phyloP scores from a whole-genome alignment of 2,329 filamentous ascomycete species.

The Huntiella abstrusa region DNA sequence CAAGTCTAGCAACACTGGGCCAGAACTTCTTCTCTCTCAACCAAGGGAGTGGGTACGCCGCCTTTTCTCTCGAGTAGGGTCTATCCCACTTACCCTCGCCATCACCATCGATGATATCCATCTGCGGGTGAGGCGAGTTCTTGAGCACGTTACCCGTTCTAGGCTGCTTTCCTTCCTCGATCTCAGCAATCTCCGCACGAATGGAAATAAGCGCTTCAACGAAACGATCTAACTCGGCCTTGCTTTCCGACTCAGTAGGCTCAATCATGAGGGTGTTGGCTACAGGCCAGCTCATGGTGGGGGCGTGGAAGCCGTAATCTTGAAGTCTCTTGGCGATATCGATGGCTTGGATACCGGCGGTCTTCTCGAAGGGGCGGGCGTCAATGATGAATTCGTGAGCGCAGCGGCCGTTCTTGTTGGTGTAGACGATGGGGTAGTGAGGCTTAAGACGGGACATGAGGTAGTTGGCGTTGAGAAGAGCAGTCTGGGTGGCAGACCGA shows the following conservation, averaged over 20 bases:
- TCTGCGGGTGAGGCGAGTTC: constrained; percentile 71
- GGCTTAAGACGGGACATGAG: constrained; percentile 71
- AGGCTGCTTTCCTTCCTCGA: constrained; percentile 64
- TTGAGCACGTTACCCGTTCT: constrained; percentile 69
- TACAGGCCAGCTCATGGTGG: constrained; percentile 94
- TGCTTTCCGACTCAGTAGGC: constrained; percentile 83
- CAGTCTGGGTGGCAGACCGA: constrained; percentile 77
- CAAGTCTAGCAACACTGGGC: constrained; percentile 69
- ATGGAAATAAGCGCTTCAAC: constrained; percentile 79
- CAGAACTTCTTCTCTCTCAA: constrained; percentile 95
- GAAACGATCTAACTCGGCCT: constrained; percentile 84
- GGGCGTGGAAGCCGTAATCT: constrained; percentile 93
- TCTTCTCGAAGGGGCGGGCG: constrained; percentile 64
- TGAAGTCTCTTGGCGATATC: constrained; percentile 93
- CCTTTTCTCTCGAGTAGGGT: constrained; percentile 62
- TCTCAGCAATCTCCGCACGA: constrained; percentile 60
- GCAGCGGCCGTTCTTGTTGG: constrained; percentile 70
- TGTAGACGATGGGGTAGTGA: constrained; percentile 86
- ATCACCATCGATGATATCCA: constrained; percentile 50
- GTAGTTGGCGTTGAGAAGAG: constrained; percentile 94
- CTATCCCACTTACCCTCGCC: constrained; percentile 50
- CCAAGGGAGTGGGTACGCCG: constrained; percentile 69
- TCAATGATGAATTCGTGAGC: constrained; percentile 97
- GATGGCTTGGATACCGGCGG: constrained; percentile 70
- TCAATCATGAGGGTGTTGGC: constrained; percentile 96